These are phyloP conservation scores for Lichina pygmaea DNA, from an alignment of 495 filamentous ascomycete species.

Conservation along the genomic window DNA sequence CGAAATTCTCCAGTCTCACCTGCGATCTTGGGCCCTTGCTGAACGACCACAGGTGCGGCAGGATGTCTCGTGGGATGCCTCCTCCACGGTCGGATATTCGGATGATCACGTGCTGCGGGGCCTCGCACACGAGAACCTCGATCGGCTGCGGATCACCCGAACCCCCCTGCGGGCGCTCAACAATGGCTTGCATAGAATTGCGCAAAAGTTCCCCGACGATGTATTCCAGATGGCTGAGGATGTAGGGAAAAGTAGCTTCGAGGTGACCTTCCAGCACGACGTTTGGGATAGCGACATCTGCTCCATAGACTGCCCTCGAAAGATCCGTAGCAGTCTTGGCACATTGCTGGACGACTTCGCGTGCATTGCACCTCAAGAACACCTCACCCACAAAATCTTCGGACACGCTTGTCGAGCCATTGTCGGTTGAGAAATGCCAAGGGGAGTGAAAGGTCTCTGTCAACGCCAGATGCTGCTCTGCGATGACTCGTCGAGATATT, in stretches of 20 bases:
- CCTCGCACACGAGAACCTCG: constrained; percentile 82
- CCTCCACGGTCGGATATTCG: constrained; percentile 87
- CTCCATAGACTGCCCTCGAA: constrained; percentile 40
- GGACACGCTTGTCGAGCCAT: constrained; percentile 31
- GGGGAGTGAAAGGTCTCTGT: constrained; percentile 85
- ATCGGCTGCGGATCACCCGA: constrained; percentile 41
- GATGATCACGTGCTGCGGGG: constrained; percentile 85
- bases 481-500: constrained; percentile 87
- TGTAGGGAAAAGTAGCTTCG: constrained; percentile 83
- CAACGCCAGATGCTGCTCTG: constrained; percentile 89
- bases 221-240: constrained; percentile 85
- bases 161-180: constrained; percentile 31
- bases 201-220: constrained; percentile 87
- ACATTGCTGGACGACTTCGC: constrained; percentile 66
- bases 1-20: constrained; percentile 51
- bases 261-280: constrained; percentile 71
- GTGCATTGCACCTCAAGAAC: constrained; percentile 79
- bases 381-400: constrained; percentile 86
- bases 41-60: constrained; percentile 92
- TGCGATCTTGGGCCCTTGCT: constrained; percentile 61
- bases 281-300: constrained; percentile 40
- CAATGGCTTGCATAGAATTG: constrained; percentile 79
- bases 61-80: constrained; percentile 55
- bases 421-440: constrained; percentile 70
- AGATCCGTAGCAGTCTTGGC: constrained; percentile 44